Base-by-base conservation (phyloP, 495 filamentous ascomycete genomes). In the Glutinoglossum americanum region DNA sequence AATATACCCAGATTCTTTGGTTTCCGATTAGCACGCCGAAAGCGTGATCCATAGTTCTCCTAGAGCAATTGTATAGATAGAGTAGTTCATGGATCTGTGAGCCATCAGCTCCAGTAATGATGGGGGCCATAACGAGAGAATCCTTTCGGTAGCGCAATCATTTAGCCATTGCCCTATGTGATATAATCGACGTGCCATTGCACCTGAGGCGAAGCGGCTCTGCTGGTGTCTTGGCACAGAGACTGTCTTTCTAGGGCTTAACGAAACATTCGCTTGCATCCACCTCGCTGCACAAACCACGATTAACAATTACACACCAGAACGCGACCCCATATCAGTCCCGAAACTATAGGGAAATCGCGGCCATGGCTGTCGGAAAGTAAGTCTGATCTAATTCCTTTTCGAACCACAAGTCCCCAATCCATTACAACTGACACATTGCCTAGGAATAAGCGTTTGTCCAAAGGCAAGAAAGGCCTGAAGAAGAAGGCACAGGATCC, bases 401-500 rank as follows among this genome's bases (percentile, higher is more conserved):
- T 0, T 25, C 26, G 4, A 25, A 13, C 37, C 28, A 45, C 45
- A 41, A 15, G 2, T 41, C 15, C 13, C 8, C 41, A 55, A 28
- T 21, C 33, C 37, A 41, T 4, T 41, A 7, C 17, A 17, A 30
- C 49, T 53, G 11, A 53, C 26, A 17, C 11, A 53, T 17, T 25
- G 15, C 0, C 53, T 68, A 98, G 93, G 85, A 98, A 98, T 80
- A 97, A 98, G 87, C 85, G 92, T 73, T 81, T 98, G 77, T 97
- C 92, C 55, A 98, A 98, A 80, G 93, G 92, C 78, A 98, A 98
- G 87, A 98, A 98, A 82, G 92, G 92, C 71, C 81, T 98, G 68
- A 98, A 98, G 87, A 98, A 98, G 92, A 89, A 86, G 75, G 82
- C 85, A 58, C 82, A 87, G 69, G 92, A 98, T 71, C 93, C 92